phyloP scores from a whole-genome alignment of 2,329 filamentous ascomycete genomes.

The Cercospora zeina region DNA sequence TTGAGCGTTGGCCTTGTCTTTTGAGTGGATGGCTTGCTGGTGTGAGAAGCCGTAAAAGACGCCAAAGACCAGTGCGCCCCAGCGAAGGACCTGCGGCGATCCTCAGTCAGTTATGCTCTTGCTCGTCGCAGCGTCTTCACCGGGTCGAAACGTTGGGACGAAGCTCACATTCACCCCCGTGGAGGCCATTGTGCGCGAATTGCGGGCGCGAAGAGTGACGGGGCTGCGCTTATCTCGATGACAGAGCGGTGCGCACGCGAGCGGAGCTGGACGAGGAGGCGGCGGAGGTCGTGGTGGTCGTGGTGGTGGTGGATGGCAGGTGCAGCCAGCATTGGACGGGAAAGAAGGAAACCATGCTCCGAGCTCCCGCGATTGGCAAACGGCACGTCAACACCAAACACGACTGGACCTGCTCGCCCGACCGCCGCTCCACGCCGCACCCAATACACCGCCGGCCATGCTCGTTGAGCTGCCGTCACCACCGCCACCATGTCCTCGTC shows the following conservation, averaged over 20 bases:
- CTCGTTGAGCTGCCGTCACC: not conserved
- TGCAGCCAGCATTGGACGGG: conserved; percentile 5
- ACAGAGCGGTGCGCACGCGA: not conserved
- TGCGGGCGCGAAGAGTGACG: not conserved
- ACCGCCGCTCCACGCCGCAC: not conserved
- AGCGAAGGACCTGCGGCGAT: conserved; percentile 78
- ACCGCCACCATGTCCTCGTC: conserved; percentile 20
- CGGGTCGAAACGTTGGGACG: conserved; percentile 4
- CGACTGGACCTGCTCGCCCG: conserved; percentile 1
- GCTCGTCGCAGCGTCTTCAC: not conserved
- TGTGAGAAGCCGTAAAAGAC: conserved; percentile 95
- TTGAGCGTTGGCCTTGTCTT: conserved; percentile 68
- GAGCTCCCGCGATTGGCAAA: conserved; percentile 7
- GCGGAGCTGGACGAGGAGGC: conserved; percentile 3
- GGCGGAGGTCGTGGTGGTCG: conserved; percentile 15
- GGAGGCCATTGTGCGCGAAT: conserved; percentile 44
- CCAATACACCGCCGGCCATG: conserved; percentile 12
- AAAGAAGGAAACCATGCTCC: conserved; percentile 3
- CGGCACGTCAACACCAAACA: conserved; percentile 2
- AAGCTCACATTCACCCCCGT: conserved; percentile 56
- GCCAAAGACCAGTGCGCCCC: conserved; percentile 87
- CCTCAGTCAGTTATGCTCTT: conserved; percentile 8
- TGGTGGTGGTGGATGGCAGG: conserved; percentile 8
- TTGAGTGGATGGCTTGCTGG: conserved; percentile 75
- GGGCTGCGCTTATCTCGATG: not conserved